Percentiles rank a stretch among this genome's conserved stretches.
Conservation (phyloP, 768 basidiomycete genomes). For the Exsudoporus frostii region DNA sequence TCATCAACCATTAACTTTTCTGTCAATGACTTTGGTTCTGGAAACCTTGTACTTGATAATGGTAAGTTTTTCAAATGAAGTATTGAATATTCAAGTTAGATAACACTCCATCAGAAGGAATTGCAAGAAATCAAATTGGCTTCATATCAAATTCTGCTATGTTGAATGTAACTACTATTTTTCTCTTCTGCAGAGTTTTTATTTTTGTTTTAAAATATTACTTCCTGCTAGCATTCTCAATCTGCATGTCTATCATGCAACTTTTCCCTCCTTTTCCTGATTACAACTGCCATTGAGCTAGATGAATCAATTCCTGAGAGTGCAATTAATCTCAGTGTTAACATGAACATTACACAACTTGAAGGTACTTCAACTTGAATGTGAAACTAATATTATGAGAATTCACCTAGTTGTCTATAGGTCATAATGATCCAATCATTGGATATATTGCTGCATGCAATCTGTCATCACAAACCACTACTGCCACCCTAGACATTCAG, state of each 20-base stretch:
- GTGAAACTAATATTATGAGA: not conserved
- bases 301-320: not conserved
- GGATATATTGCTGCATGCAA: constrained; percentile 9
- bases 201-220: too few species aligned
- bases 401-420: not conserved
- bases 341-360: too few species aligned
- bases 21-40: not conserved
- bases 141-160: not conserved
- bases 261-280: constrained; percentile 5
- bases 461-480: not conserved
- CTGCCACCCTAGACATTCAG: constrained; percentile 4
- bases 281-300: constrained; percentile 7
- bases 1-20: not conserved
- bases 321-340: not conserved
- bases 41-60: not conserved
- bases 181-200: too few species aligned
- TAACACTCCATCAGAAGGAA: not conserved
- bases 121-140: not conserved
- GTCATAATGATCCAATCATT: not conserved
- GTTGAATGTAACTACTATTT: not conserved
- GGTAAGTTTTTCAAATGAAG: not conserved
- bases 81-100: not conserved
- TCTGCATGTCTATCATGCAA: not conserved
- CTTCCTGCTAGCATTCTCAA: not conserved
- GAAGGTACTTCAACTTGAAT: too few species aligned